Percentiles rank a stretch among this genome's conserved stretches.
Conservation (phyloP, 345 rosid genomes). For the Citrus australasica region DNA sequence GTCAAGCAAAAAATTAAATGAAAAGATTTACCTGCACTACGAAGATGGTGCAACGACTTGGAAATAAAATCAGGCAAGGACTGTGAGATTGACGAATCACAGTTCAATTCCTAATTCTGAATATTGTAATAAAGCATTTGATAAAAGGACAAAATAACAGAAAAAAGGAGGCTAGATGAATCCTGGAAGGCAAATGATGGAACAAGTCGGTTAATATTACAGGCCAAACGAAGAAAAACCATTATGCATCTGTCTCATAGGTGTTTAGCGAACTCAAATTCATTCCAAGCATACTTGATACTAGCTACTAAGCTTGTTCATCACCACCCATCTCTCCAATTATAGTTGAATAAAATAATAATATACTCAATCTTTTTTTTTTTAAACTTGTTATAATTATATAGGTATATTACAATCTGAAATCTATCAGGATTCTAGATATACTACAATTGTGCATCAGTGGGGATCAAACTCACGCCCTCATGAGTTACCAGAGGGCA, state of each 20-base stretch:
- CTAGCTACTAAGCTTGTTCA: background rate
- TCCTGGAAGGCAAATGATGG: background rate
- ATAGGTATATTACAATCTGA: no score
- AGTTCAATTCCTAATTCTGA: background rate
- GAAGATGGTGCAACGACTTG: background rate
- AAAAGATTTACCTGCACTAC: background rate
- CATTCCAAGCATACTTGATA: background rate
- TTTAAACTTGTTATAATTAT: no score
- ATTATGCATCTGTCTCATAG: background rate
- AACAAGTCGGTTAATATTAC: background rate
- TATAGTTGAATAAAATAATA: background rate
- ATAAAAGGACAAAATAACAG: background rate
- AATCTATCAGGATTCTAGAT: no score
- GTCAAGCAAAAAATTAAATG: background rate
- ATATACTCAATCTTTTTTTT: background rate
- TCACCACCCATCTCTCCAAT: background rate
- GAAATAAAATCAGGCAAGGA: background rate
- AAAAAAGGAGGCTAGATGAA: background rate
- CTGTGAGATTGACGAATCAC: background rate
- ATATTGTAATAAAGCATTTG: background rate
- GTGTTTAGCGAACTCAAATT: background rate
- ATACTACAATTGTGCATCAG: no score
- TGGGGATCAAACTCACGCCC: no score
- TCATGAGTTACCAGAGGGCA: no score
- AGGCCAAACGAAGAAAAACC: background rate